Evolutionary conservation across 805 yeast genomes (phyloP), one percentile per base, ranked within the genome.

Genomic region (Metschnikowia cubensis): DNA sequence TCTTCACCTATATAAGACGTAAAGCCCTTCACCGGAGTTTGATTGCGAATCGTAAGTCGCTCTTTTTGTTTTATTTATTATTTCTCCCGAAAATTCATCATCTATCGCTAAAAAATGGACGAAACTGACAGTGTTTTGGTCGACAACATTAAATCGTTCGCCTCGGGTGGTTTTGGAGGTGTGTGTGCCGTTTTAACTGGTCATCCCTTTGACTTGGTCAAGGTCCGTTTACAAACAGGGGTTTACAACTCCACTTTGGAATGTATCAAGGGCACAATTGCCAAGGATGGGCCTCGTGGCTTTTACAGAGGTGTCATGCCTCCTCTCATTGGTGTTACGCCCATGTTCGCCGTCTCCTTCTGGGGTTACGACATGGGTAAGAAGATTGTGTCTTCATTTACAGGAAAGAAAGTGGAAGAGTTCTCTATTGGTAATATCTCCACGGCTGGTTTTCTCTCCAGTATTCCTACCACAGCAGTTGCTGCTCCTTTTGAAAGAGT

Each of bases 401-500:
- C 73, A 3, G 76, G 76, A 6, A 68, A 72, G 31, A 59, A 67
- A 15, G 64, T 69, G 1, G 65, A 69, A 20, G 59, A 70, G 29
- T 77, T 92, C 56, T 66, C 87, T 10, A 81, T 85, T 53, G 77
- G 71, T 1, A 89, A 91, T 61, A 84, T 87, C 52, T 84, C 95
- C 11, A 79, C 91, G 2, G 99, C 99, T 10, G 99, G 99, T 10
- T 91, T 91, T 75, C 72, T 92, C 55, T 85, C 95, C 51, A 98
- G 98, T 11, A 77, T 92, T 46, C 99, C 99, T 32, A 92, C 96
- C 7, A 94, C 98, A 1, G 79, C 87, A 47, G 88, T 92, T 17
- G 96, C 97, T n/a, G 97, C 97, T 0, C 99, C 99, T 2, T 90
- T 94, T 59, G 99, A 92, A 71, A 80, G 99, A 59, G 86, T 91